A percentile compares a stretch with the other conserved stretches of the same genome.
Evolutionary conservation across 1,284 basidiomycete species (phyloP).

Genomic region (Leccinum fuscescens): DNA sequence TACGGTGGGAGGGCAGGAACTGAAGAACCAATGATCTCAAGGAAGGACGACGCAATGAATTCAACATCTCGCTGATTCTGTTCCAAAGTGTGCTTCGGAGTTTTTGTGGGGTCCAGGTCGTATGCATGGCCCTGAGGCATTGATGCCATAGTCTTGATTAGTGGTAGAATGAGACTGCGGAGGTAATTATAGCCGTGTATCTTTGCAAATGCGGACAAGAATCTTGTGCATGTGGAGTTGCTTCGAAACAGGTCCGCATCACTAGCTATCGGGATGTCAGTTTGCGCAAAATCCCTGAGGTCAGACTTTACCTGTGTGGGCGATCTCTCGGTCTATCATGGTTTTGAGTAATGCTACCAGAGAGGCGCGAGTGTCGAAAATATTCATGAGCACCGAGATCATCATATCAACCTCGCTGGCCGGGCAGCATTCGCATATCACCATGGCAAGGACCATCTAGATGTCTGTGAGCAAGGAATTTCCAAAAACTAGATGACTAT

Average conservation of each 20-base stretch:
- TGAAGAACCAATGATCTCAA: conserved; percentile 75
- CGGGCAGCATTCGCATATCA: conserved; percentile 85
- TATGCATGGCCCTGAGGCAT: conserved; percentile 75
- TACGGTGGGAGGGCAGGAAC: conserved; percentile 73
- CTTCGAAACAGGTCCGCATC: conserved; percentile 82
- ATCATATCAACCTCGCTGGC: conserved; percentile 77
- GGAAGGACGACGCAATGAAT: conserved; percentile 72
- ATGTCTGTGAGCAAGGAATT: conserved; percentile 13
- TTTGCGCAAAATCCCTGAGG: conserved; percentile 1
- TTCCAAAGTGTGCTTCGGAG: conserved; percentile 56
- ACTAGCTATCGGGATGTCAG: conserved; percentile 49
- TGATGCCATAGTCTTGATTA: conserved; percentile 71
- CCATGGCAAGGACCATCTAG: conserved; percentile 75
- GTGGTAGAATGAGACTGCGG: conserved; percentile 71
- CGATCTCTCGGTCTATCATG: conserved; percentile 83
- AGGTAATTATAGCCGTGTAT: conserved; percentile 89
- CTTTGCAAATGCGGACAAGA: conserved; percentile 81
- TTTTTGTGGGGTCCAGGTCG: conserved; percentile 75
- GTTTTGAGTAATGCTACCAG: conserved; percentile 76
- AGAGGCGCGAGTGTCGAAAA: conserved; percentile 78
- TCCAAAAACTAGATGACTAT: neutral
- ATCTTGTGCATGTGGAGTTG: conserved; percentile 82
- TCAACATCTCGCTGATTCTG: conserved; percentile 75
- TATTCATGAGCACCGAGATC: conserved; percentile 82
- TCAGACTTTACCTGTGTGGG: conserved; percentile 58